phyloP scores from a whole-genome alignment of 345 rosid genomes.

The Isatis tinctoria region DNA sequence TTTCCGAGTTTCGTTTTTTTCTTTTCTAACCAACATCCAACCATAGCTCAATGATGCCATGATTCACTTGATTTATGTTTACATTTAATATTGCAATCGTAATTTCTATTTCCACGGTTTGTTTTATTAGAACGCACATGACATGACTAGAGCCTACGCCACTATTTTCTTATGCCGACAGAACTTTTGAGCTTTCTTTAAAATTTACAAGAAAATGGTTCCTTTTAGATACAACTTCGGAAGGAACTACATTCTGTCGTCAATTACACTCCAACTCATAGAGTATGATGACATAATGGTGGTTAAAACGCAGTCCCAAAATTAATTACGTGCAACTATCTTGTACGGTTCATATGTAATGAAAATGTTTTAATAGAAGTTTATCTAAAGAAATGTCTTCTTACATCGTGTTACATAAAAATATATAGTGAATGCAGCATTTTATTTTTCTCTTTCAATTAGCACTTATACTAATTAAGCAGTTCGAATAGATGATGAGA shows the following conservation, averaged over 20 bases:
- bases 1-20: not conserved
- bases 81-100: not conserved
- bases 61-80: not conserved
- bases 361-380: not conserved
- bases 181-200: not conserved
- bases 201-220: not conserved
- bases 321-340: not conserved
- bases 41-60: not conserved
- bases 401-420: not conserved
- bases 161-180: not conserved
- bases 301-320: not conserved
- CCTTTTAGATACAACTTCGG: not conserved
- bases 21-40: not conserved
- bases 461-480: too few species aligned
- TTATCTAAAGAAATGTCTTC: too few species aligned
- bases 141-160: not conserved
- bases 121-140: not conserved
- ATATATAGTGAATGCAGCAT: not conserved
- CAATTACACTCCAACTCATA: not conserved
- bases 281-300: not conserved
- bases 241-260: not conserved
- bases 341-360: not conserved
- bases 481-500: too few species aligned
- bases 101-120: not conserved
- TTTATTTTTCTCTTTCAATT: too few species aligned